Evolutionary conservation across 331 rosid species (phyloP).

Genomic region (Quercus phellos): DNA sequence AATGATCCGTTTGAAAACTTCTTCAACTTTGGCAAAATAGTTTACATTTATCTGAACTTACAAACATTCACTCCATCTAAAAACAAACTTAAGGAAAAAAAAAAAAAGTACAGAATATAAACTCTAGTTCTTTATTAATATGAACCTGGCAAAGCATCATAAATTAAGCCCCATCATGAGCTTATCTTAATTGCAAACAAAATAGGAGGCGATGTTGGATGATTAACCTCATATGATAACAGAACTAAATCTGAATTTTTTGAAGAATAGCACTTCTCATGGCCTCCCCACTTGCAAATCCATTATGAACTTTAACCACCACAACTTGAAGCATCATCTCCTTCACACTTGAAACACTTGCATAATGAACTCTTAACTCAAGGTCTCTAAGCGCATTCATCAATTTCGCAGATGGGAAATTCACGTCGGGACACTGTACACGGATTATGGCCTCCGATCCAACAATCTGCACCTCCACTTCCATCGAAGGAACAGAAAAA

Average conservation of each 20-base stretch:
- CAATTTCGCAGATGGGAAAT: constrained; percentile 48
- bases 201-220: background rate
- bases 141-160: background rate
- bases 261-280: constrained; percentile 37
- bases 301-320: constrained; percentile 40
- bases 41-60: too few relatives aligned
- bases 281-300: constrained; percentile 34
- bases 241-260: background rate
- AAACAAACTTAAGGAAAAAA: too few relatives aligned
- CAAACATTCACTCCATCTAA: too few relatives aligned
- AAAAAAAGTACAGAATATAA: background rate
- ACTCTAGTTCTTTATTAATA: background rate
- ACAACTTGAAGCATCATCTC: constrained; percentile 56
- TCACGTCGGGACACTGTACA: constrained; percentile 42
- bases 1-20: too few relatives aligned
- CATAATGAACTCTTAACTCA: constrained; percentile 40
- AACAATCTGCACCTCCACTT: constrained; percentile 44
- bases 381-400: constrained; percentile 54
- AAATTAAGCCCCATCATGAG: background rate
- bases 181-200: background rate
- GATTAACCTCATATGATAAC: background rate
- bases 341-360: constrained; percentile 48
- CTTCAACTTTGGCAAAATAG: too few relatives aligned
- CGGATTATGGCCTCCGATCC: constrained; percentile 53
- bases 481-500: background rate